Base-by-base conservation (phyloP, 768 basidiomycete species). In the Calocybe indica region DNA sequence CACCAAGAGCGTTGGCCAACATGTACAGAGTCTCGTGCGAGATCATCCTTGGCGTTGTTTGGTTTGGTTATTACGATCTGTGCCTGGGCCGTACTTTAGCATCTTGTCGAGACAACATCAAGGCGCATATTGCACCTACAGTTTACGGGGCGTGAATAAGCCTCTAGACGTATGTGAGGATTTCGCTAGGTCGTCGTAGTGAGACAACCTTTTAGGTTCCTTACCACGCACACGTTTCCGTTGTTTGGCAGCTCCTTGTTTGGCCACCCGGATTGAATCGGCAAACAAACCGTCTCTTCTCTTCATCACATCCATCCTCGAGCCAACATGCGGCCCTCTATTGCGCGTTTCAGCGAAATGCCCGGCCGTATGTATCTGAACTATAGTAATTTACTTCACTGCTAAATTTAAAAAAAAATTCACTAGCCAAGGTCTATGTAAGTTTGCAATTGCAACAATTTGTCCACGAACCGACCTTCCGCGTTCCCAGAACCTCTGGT, bases 1-100 rank as follows among this genome's bases (percentile, higher is more conserved):
- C 72, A 34, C 93, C 93, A 12, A 94, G 81, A 29, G 80, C 71
- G 66, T 92, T 93, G 49, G 91, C 86, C 45, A 95, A 75, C 46
- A 78, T 75, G 66, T 89, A 88, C 33, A 95, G 75, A 5, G 89
- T 90, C 51, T 78, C 69, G 65, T 92, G 82, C 45, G 76, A 80
- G 33, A 95, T 93, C 89, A 91, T 93, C 36, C 50, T 64, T 29
- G 22, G 22, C 22, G 22, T 22, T 22, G 22, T 22, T 2, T 22
- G 22, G 22, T 22, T 22, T 22, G 4, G 22, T 22, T 22, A 22
- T 22, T 4, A 22, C 2, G 22, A 4, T 22, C 22, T 22, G 22
- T 22, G 22, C 22, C 22, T 22, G 22, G 22, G 22, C 22, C 4
- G 22, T 4, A 4, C 22, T 22, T 22, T 22, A 22, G 22, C 22